Conservation (phyloP, 768 basidiomycete genomes). For the Daedaleopsis sinensis region DNA sequence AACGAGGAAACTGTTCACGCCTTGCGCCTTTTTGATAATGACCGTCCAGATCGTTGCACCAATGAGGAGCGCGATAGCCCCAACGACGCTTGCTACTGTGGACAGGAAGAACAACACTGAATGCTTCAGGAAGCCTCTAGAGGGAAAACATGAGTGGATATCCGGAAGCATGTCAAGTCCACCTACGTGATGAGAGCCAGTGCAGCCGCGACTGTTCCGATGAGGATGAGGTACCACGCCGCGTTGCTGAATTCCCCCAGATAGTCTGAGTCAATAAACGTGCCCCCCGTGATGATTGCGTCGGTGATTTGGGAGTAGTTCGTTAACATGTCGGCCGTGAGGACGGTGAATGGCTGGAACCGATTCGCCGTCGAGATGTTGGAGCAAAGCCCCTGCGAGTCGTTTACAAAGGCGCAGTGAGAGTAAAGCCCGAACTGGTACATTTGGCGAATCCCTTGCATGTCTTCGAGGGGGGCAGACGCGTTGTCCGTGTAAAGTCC, state of each 20-base stretch:
- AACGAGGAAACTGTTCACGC: slow-evolving; percentile 56
- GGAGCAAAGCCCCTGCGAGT: slow-evolving; percentile 62
- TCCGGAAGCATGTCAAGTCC: slow-evolving; percentile 4
- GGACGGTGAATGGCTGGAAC: slow-evolving; percentile 65
- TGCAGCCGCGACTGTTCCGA: slow-evolving; percentile 70
- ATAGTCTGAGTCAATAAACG: slow-evolving; percentile 63
- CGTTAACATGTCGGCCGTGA: slow-evolving; percentile 66
- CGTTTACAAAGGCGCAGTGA: slow-evolving; percentile 72
- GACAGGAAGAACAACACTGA: slow-evolving; percentile 71
- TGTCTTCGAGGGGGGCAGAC: slow-evolving; percentile 57
- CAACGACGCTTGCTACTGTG: slow-evolving; percentile 59
- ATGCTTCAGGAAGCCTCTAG: slow-evolving; percentile 68
- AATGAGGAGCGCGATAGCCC: slow-evolving; percentile 64
- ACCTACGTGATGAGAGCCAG: slow-evolving; percentile 65
- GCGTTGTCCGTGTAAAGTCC: slow-evolving; percentile 71
- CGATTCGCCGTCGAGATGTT: slow-evolving; percentile 58
- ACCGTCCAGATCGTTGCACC: slow-evolving; percentile 80
- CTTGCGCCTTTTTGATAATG: slow-evolving; percentile 63
- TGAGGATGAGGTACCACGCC: slow-evolving; percentile 75
- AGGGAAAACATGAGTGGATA: not conserved
- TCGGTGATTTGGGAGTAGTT: slow-evolving; percentile 63
- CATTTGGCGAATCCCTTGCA: slow-evolving; percentile 64
- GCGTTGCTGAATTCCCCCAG: slow-evolving; percentile 65
- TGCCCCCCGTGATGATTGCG: slow-evolving; percentile 51
- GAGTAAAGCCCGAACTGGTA: slow-evolving; percentile 85